Base-by-base conservation (phyloP, 352 stramenopile species). In the Pythium aphanidermatum region DNA sequence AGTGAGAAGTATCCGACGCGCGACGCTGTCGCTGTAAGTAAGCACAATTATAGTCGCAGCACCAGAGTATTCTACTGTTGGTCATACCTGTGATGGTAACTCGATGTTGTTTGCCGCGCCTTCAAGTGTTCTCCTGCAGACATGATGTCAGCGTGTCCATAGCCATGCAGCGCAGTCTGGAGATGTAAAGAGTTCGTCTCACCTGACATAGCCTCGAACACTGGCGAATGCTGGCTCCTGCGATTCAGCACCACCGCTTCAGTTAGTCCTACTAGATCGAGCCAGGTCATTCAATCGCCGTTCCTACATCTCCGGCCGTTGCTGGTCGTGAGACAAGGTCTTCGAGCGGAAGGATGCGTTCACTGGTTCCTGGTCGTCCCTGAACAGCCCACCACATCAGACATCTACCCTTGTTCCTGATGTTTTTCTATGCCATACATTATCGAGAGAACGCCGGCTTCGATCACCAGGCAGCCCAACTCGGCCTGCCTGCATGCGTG, bases 181-280 rank as follows among this genome's bases (percentile, higher is more conserved):
- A n/a, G n/a, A n/a, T n/a, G n/a, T n/a, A n/a, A 14, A 33, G 29
- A 33, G 11, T 14, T 26, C 11, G 5, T 36, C 44, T 52, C 49
- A 86, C 74, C 70, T 73, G 27, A 82, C 70, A 45, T 78, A 77
- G 21, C 70, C 74, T 34, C 66, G 51, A 7, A 78, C 42, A 13
- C 59, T 58, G 4, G 36, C 43, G 46, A 68, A 60, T 27, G 51
- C 43, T 2, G 59, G 33, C 13, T 58, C 66, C 32, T 78, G 60
- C 16, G n/a, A 14, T 34, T 33, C 46, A 11, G 49, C 17, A 12
- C 25, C 10, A 17, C 14, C 6, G 19, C 3, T 9, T 26, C 3
- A 24, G 17, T 11, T 13, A 32, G 23, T 37, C 10, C 8, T 17
- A 39, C 7, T 27, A n/a, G n/a, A n/a, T n/a, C n/a, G n/a, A n/a